Evolutionary conservation across 306 rosid genomes (phyloP).

Genomic region (Vigna radiata): DNA sequence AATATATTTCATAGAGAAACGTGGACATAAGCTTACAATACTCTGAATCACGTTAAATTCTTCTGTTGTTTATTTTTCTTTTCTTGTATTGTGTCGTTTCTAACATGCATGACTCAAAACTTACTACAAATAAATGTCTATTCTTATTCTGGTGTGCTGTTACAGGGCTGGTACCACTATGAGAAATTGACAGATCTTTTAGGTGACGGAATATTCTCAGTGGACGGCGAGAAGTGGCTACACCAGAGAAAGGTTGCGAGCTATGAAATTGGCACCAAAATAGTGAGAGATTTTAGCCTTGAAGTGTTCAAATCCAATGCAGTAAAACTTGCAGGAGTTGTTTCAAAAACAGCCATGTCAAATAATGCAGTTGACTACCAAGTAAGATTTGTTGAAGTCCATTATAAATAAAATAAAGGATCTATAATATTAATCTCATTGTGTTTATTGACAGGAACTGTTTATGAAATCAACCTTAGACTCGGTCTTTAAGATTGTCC

Average conservation of each 20-base stretch:
- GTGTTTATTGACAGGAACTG: slow-evolving; percentile 32
- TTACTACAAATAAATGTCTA: background rate
- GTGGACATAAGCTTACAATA: no score
- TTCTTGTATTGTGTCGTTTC: no score
- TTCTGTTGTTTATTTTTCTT: no score
- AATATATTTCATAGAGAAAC: no score
- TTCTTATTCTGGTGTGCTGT: background rate
- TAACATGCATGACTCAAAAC: background rate
- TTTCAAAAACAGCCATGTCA: slow-evolving; percentile 53
- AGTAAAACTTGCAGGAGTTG: slow-evolving; percentile 56
- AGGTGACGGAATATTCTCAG: slow-evolving; percentile 77
- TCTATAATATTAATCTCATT: background rate
- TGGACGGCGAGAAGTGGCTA: slow-evolving; percentile 73
- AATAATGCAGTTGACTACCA: slow-evolving; percentile 57
- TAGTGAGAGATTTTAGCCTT: slow-evolving; percentile 59
- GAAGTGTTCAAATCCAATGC: slow-evolving; percentile 55
- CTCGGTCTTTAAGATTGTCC: slow-evolving; percentile 45
- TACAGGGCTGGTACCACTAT: slow-evolving; percentile 64
- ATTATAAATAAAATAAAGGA: background rate
- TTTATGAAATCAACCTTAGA: slow-evolving; percentile 45
- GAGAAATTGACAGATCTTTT: slow-evolving; percentile 59
- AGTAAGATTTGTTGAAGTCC: slow-evolving; percentile 25
- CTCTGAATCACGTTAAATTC: no score
- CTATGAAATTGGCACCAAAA: slow-evolving; percentile 60
- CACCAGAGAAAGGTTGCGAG: slow-evolving; percentile 69